Percentiles rank a stretch among this genome's conserved stretches.
These are phyloP conservation scores for Verticillium nonalfalfae DNA, from an alignment of 2,329 filamentous ascomycete genomes.

Conservation along the genomic window DNA sequence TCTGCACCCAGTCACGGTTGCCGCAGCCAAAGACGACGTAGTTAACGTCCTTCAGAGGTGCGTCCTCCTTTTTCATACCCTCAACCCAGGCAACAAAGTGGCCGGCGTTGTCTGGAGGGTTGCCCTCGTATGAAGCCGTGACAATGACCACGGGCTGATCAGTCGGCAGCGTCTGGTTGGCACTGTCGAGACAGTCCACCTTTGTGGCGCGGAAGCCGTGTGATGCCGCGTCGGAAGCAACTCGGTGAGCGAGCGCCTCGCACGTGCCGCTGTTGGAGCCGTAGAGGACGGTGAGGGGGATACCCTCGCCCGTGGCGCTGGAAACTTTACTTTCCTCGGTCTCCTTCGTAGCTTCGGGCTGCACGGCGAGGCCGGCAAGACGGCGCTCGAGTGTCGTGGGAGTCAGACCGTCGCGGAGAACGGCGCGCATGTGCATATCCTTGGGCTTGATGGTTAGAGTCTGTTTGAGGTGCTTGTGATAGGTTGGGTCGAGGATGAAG, in stretches of 20 bases:
- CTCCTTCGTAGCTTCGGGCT: background rate
- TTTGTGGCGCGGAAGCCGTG: conserved; percentile 48
- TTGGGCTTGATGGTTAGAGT: conserved; percentile 56
- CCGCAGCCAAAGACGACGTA: conserved; percentile 66
- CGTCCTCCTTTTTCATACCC: conserved; percentile 37
- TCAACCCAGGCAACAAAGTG: conserved; percentile 61
- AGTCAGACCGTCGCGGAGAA: conserved; percentile 34
- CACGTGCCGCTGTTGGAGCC: conserved; percentile 67
- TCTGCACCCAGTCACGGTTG: conserved; percentile 49
- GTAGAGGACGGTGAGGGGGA: conserved; percentile 54
- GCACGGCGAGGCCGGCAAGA: conserved; percentile 24
- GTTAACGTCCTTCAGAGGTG: conserved; percentile 41
- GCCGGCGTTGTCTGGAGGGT: conserved; percentile 62
- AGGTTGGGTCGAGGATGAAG: conserved; percentile 52
- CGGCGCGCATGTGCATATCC: conserved; percentile 52
- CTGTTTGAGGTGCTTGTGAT: conserved; percentile 43
- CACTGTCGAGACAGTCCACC: conserved; percentile 50
- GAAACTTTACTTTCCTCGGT: background rate
- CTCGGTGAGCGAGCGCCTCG: conserved; percentile 54
- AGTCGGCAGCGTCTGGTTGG: conserved; percentile 47
- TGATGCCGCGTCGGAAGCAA: conserved; percentile 47
- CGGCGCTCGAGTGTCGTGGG: conserved; percentile 36
- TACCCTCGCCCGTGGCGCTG: conserved; percentile 13
- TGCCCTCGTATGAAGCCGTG: conserved; percentile 63
- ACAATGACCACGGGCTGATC: conserved; percentile 55